Base-by-base conservation (phyloP, 495 filamentous ascomycete species). In the Schizothecium vesticola region DNA sequence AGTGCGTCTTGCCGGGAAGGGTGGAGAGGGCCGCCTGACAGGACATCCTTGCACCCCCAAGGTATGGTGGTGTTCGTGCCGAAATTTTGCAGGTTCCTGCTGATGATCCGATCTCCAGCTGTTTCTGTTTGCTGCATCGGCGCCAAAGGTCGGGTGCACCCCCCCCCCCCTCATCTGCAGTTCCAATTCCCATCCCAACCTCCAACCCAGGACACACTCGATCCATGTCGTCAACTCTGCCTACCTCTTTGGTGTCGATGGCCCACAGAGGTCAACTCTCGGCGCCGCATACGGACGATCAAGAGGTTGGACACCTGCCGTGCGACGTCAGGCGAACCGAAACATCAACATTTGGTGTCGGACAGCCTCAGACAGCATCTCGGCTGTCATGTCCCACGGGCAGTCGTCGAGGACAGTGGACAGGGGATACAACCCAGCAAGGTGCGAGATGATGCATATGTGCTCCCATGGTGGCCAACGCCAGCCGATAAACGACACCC, bases 81-180 rank as follows among this genome's bases (percentile, higher is more conserved):
- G 57, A 24, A 58, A 31, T 25, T 31, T 57, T 33, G 28, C 24
- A 31, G 26, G 36, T 31, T 65, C 55, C 57, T 55, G 63, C 24
- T 28, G 43, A 51, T 65, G 63, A 67, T 67, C 65, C 21, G 65
- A 67, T 67, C 65, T 67, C 56, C 65, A 66, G 64, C 56, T 59
- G 64, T 33, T 33, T 59, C 64, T 56, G 62, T 64, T 55, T 64
- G 33, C 43, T 51, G 62, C 43, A 64, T 64, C 62, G 62, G 51
- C 62, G 31, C 62, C 66, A 67, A 25, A n/a, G n/a, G n/a, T n/a
- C n/a, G n/a, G n/a, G n/a, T n/a, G n/a, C n/a, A n/a, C n/a, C n/a
- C n/a, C n/a, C n/a, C n/a, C n/a, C n/a, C n/a, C n/a, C n/a, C n/a
- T n/a, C n/a, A n/a, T n/a, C n/a, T n/a, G n/a, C n/a, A n/a, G n/a